Evolutionary conservation across 345 rosid genomes (phyloP).

Genomic region (Lepidium sativum): DNA sequence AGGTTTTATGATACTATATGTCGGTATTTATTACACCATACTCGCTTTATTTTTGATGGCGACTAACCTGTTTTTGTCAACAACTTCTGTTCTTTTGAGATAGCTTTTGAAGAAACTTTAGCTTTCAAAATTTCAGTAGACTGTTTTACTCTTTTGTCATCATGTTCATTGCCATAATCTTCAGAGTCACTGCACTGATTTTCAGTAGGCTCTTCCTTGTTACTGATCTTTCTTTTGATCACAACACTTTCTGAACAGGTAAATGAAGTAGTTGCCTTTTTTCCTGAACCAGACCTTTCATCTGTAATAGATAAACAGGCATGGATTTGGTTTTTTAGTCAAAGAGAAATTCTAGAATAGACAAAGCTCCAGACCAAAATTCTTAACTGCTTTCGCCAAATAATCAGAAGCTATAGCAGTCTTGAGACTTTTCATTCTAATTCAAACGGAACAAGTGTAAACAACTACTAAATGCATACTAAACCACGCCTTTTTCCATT

Average conservation of each 20-base stretch:
- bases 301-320: slow-evolving; percentile 26
- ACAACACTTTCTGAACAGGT: slow-evolving; percentile 22
- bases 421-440: not conserved
- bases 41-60: slow-evolving; percentile 22
- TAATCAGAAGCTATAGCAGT: not conserved
- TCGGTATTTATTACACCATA: not conserved
- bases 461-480: not conserved
- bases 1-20: not conserved
- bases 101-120: slow-evolving; percentile 6
- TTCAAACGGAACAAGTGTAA: not conserved
- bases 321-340: not conserved
- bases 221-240: slow-evolving; percentile 23
- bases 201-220: slow-evolving; percentile 21
- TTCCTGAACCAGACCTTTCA: slow-evolving; percentile 30
- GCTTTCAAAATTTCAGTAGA: slow-evolving; percentile 7
- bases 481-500: not conserved
- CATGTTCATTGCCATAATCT: slow-evolving; percentile 25
- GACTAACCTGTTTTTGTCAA: slow-evolving; percentile 27
- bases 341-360: not conserved
- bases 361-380: not conserved
- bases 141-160: slow-evolving; percentile 36
- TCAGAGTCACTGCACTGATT: slow-evolving; percentile 26
- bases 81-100: slow-evolving; percentile 26
- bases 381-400: not conserved
- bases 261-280: slow-evolving; percentile 21